Conservation (phyloP, 257 asterid genomes). For the Solanum peruvianum region DNA sequence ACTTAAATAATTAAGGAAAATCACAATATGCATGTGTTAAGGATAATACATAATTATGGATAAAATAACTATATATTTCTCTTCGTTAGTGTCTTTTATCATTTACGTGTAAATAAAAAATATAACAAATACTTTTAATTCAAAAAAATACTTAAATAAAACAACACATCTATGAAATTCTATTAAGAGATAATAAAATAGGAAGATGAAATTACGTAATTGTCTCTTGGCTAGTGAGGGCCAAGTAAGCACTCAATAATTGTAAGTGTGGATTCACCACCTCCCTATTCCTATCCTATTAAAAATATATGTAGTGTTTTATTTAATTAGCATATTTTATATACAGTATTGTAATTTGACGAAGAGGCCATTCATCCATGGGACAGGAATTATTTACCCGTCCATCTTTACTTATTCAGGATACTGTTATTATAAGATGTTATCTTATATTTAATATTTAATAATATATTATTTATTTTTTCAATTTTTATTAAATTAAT, state of each 20-base stretch:
- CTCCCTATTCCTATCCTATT: not conserved
- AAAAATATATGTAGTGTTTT: not conserved
- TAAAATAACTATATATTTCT: not conserved
- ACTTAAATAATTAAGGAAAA: no score
- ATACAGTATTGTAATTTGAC: not conserved
- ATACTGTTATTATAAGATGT: no score
- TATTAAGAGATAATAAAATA: not conserved
- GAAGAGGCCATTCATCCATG: not conserved
- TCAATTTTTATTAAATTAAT: no score
- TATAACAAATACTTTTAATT: not conserved
- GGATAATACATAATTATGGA: not conserved
- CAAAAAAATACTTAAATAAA: not conserved
- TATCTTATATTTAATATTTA: no score
- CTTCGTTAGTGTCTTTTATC: not conserved
- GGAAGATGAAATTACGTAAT: not conserved
- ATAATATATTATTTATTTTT: no score
- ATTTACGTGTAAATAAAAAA: not conserved
- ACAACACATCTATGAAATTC: not conserved
- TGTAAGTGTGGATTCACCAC: slow-evolving; percentile 15
- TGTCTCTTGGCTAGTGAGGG: slow-evolving; percentile 6
- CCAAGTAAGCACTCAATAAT: slow-evolving; percentile 11
- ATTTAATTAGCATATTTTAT: not conserved
- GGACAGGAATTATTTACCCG: no score
- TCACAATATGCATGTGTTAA: not conserved
- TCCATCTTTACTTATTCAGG: no score